Evolutionary conservation across 116 monocot species (phyloP), one percentile per base, ranked within the genome.

Genomic region (Thalassia testudinum): DNA sequence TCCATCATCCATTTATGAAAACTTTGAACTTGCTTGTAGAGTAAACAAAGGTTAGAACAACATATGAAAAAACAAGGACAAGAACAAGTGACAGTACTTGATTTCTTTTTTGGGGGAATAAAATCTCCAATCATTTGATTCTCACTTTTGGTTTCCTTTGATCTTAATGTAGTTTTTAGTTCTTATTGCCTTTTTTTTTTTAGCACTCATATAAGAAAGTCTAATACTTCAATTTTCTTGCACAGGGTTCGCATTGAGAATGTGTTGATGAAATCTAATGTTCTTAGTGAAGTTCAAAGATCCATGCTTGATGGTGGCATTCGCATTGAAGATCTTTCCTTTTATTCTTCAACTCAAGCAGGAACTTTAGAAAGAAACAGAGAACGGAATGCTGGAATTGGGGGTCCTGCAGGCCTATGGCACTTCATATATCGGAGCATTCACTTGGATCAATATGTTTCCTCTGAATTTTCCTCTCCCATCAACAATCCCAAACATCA

Each of bases 371-470:
- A n/a, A n/a, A n/a, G n/a, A n/a, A 24, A 26, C 43, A 15, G 62
- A 56, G 49, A 42, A 25, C 49, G 13, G 30, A 12, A 40, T 43
- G 18, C 63, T 52, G 66, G 63, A 42, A 66, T 73, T 68, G 86
- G 86, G 55, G 97, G 97, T 6, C 86, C 90, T 34, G 58, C 77
- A 73, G 97, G 97, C 45, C 82, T 99, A 21, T 90, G 90, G 82
- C 90, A 99, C 74, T 99, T 99, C 59, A 83, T 99, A 47, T 99
- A 90, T 60, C 63, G 72, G 60, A 89, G 82, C 60, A 69, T 89
- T 19, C 79, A 75, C 56, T 70, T 97, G 70, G 82, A 85, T 61
- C 97, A 97, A 37, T 97, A 85, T 71, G 79, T 97, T 4, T 82
- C 90, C 20, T 97, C 97, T 49, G 97, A 97, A 42, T 97, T 97